Conservation (phyloP, 179 eudicot species). For the Amaranthus tricolor region DNA sequence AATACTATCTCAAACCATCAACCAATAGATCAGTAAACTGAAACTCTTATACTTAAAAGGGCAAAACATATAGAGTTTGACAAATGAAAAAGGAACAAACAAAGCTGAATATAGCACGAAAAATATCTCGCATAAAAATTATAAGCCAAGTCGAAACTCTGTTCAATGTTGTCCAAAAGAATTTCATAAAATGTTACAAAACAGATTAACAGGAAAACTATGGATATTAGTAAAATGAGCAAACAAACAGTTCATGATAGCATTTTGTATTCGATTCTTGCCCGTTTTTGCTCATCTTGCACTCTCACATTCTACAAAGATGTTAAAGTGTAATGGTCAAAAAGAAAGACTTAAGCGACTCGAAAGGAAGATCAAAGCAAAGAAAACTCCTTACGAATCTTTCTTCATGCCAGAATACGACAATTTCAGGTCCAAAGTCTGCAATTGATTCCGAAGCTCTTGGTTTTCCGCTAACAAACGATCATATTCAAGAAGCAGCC, state of each 20-base stretch:
- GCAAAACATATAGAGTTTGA: conserved; percentile 1
- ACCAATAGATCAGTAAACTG: neutral
- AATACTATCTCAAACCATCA: neutral
- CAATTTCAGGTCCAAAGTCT: conserved; percentile 40
- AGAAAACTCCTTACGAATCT: conserved; percentile 29
- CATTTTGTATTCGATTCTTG: neutral
- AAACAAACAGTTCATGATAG: conserved; percentile 13
- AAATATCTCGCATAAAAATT: neutral
- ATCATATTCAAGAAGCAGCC: conserved; percentile 44
- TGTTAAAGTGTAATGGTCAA: conserved; percentile 6
- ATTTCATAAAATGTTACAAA: neutral
- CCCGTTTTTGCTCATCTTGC: conserved; percentile 5
- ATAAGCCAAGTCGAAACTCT: neutral
- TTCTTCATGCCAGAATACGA: conserved; percentile 48
- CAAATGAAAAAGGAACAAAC: neutral
- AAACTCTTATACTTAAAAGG: neutral
- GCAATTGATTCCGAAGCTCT: conserved; percentile 36
- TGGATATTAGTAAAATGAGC: conserved; percentile 4
- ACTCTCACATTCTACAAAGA: conserved; percentile 11
- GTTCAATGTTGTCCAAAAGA: neutral
- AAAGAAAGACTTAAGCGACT: conserved; percentile 2
- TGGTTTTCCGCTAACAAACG: conserved; percentile 51
- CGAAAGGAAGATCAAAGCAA: conserved; percentile 8
- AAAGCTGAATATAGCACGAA: conserved; percentile 1
- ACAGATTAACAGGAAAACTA: conserved; percentile 1